Base-by-base conservation (phyloP, 306 rosid species). In the Aeschynomene evenia region DNA sequence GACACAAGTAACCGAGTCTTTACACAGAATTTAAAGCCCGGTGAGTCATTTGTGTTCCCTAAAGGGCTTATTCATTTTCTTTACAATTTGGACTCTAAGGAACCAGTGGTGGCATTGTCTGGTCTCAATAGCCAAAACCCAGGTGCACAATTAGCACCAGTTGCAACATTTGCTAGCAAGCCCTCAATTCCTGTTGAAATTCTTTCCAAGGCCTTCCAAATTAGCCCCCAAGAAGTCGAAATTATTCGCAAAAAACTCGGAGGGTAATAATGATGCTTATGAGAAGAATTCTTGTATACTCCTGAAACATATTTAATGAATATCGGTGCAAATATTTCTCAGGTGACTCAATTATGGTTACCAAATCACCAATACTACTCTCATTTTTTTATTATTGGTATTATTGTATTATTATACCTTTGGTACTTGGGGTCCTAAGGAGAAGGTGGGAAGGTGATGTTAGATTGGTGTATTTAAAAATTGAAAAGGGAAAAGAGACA, bases 91-190 rank as follows among this genome's bases (percentile, higher is more conserved):
- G 82, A 86, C 18, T 13, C 74, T 3, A 45, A 0, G 34, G 21
- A 19, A 22, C 76, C 84, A 0, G 91, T 84, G 0, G 0, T 84
- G 1, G 87, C 85, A 0, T 9, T 87, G 23, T 82, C 97, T 12
- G 96, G 91, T 14, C 53, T 89, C 10, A 85, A 63, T 19, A 87
- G 98, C 78, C 98, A 91, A 28, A 89, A 82, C 58, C 96, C 96
- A 0, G 90, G 96, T 2, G 21, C 50, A 0, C 86, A 91, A 51
- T 6, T 82, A 1, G 54, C 80, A 7, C 72, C 87, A 1, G 21
- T 72, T 10, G 96, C 89, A 28, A 8, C 88, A 6, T 85, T 91
- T 72, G 60, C 79, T 26, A 82, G 84, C 16, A 77, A 66, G 6
- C 90, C 87, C 6, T 19, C 73, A 0, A 80, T 82, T 68, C 83